phyloP scores from a whole-genome alignment of 1,284 basidiomycete genomes.

The Inonotus obliquus region DNA sequence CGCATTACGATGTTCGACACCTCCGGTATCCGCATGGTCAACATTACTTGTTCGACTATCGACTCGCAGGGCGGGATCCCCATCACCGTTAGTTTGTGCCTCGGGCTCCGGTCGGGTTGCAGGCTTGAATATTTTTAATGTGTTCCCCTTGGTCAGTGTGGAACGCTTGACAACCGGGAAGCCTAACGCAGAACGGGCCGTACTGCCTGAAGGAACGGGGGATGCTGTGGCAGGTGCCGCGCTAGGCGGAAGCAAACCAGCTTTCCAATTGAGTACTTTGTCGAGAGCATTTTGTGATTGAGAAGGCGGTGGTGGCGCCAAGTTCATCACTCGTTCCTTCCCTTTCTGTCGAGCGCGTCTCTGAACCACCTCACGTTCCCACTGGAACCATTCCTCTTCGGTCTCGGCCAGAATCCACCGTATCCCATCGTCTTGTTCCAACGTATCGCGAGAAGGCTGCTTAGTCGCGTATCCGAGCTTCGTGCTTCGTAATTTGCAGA shows the following conservation, averaged over 20 bases:
- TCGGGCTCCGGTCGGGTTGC: neutral
- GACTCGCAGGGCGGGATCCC: neutral
- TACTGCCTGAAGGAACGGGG: neutral
- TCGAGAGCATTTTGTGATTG: constrained; percentile 8
- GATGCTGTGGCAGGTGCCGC: neutral
- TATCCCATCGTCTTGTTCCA: constrained; percentile 8
- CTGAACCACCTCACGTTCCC: constrained; percentile 18
- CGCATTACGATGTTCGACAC: neutral
- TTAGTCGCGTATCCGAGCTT: constrained; percentile 16
- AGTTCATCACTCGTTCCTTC: constrained; percentile 7
- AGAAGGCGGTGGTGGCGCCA: neutral
- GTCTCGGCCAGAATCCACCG: constrained; percentile 20
- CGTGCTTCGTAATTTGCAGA: constrained; percentile 15
- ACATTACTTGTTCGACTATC: neutral
- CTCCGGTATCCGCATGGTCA: neutral
- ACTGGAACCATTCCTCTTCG: constrained; percentile 23
- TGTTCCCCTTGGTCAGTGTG: constrained; percentile 1
- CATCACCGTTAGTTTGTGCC: neutral
- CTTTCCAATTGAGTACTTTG: constrained; percentile 17
- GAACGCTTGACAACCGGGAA: constrained; percentile 19
- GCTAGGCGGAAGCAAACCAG: constrained; percentile 2
- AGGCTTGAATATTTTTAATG: neutral
- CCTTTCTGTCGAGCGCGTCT: constrained; percentile 10
- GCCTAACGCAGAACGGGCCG: constrained; percentile 7
- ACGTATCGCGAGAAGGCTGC: constrained; percentile 1